These are phyloP conservation scores for Hibiscus mutabilis DNA, from an alignment of 345 rosid genomes.

Conservation along the genomic window DNA sequence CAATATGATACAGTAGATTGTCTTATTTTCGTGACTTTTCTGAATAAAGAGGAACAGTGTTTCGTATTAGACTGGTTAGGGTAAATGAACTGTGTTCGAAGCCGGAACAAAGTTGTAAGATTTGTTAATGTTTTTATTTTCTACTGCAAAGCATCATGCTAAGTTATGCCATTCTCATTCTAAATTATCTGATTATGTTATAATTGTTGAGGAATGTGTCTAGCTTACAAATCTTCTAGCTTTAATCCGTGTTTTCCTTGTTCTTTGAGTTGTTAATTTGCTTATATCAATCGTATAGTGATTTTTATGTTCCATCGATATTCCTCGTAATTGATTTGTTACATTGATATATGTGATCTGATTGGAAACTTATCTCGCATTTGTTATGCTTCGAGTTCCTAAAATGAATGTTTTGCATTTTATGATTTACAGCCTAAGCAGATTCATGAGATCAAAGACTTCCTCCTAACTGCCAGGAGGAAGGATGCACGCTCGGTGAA, in stretches of 20 bases:
- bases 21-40: too few species aligned
- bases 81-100: not conserved
- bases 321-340: not conserved
- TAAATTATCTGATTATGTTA: not conserved
- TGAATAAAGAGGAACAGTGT: not conserved
- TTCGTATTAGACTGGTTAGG: too few species aligned
- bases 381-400: not conserved
- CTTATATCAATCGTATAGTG: not conserved
- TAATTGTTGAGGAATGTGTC: not conserved
- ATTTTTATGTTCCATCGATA: not conserved
- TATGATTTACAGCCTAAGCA: constrained; percentile 65
- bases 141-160: not conserved
- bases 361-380: not conserved
- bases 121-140: not conserved
- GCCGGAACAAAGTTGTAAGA: not conserved
- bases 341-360: not conserved
- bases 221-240: not conserved
- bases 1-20: not conserved
- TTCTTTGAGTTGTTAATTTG: not conserved
- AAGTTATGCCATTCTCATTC: not conserved
- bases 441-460: constrained; percentile 92
- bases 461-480: constrained; percentile 93
- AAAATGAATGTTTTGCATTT: not conserved
- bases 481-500: constrained; percentile 90
- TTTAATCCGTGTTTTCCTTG: not conserved